Evolutionary conservation across 2,329 filamentous ascomycete species (phyloP), one percentile per base, ranked within the genome.

Genomic region (Acrocalymma vagum): DNA sequence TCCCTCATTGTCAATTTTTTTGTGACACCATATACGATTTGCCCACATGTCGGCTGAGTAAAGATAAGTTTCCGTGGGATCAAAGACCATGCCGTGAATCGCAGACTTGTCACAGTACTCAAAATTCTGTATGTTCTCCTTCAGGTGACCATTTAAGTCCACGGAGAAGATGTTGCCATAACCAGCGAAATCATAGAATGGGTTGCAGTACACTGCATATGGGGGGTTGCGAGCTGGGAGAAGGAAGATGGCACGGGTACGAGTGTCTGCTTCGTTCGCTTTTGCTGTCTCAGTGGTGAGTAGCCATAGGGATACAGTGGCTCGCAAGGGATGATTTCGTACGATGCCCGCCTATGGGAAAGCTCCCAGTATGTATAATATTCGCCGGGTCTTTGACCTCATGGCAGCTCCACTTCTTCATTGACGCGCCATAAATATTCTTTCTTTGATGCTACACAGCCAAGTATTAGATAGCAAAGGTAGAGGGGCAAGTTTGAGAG

Each of bases 331-430:
- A 6, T 7, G 10, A 8, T 10, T 8, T 9, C 82, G 38, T 78
- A 90, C 87, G 82, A 64, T 95, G 81, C 55, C 88, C 86, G 29
- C 82, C 84, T 69, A 95, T 86, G 3, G 87, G 80, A 20, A 69
- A 90, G 84, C 10, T 90, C 90, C 29, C 78, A 78, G 67, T 81
- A 55, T 94, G 90, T 30, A 83, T 73, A 52, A 95, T 94, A 33
- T 90, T 83, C 2, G 83, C 85, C 3, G 90, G 87, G 55, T 82
- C 86, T 58, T 85, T 82, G 60, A 95, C 87, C 29, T 84, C 77
- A 69, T 89, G 93, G 67, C 87, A 91, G 33, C 86, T 86, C 89
- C 90, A 95, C 69, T 91, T 93, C 78, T 95, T 95, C 89, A 94
- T 94, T 46, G 89, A 88, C 3, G 90, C 86, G 60, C 90, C 90